Conservation (phyloP, 345 rosid species). For the Camelina sativa region DNA sequence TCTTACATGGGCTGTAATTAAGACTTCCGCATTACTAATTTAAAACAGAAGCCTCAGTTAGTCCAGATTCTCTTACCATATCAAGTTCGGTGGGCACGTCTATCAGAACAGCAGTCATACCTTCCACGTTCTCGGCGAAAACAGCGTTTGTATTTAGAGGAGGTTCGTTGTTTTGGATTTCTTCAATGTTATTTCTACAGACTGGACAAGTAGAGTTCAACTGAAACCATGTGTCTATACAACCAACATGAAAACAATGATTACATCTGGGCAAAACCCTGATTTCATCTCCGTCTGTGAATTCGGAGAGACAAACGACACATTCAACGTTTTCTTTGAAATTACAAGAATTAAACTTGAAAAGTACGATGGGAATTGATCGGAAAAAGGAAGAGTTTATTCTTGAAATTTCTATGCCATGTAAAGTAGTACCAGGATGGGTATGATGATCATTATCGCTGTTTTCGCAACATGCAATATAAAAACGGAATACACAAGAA, state of each 20-base stretch:
- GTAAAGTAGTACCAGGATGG: neutral
- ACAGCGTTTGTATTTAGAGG: neutral
- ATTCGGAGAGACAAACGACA: constrained; percentile 78
- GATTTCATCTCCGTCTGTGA: constrained; percentile 64
- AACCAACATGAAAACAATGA: constrained; percentile 76
- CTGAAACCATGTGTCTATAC: constrained; percentile 83
- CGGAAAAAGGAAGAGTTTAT: constrained; percentile 52
- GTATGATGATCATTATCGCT: neutral
- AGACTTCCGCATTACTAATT: no score
- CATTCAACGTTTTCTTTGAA: constrained; percentile 63
- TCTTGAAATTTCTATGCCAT: constrained; percentile 32
- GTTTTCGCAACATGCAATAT: neutral
- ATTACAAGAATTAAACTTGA: constrained; percentile 36
- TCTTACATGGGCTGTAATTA: no score
- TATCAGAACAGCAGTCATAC: neutral
- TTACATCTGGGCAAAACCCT: constrained; percentile 66
- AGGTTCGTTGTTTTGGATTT: neutral
- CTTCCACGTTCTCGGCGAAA: neutral
- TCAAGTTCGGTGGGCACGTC: neutral
- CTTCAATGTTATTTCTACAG: constrained; percentile 53
- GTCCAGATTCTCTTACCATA: no score
- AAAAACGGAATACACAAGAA: neutral
- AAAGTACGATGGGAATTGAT: constrained; percentile 56
- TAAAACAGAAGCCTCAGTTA: no score
- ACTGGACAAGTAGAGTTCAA: constrained; percentile 76